These are phyloP conservation scores for Penicillium hordei DNA, from an alignment of 2,329 filamentous ascomycete species.

Conservation along the genomic window DNA sequence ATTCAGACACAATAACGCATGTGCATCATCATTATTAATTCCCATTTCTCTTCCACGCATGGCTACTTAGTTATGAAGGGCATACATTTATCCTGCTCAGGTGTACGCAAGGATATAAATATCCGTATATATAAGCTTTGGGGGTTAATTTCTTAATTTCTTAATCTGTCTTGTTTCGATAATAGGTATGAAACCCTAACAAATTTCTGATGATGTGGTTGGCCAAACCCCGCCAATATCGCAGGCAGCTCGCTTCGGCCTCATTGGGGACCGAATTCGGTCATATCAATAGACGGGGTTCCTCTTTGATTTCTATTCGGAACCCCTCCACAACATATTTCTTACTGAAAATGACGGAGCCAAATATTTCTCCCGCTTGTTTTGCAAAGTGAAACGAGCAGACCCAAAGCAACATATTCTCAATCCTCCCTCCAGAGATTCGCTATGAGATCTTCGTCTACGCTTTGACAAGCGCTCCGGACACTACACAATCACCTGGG, in stretches of 20 bases:
- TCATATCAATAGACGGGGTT: not conserved
- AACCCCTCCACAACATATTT: no score
- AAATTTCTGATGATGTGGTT: not conserved
- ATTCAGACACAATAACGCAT: not conserved
- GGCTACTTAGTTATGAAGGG: not conserved
- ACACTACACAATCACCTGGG: not conserved
- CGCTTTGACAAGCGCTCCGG: not conserved
- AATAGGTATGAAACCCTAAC: not conserved
- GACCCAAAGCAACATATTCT: not conserved
- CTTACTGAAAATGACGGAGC: not conserved
- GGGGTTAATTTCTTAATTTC: no score
- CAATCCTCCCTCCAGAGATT: not conserved
- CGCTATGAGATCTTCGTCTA: not conserved
- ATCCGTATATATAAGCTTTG: no score
- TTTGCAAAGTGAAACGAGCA: not conserved
- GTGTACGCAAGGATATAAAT: not conserved
- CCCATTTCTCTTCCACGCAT: not conserved
- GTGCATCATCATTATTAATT: not conserved
- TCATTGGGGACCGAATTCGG: not conserved
- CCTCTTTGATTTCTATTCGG: not conserved
- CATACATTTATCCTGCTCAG: not conserved
- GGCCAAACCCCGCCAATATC: not conserved
- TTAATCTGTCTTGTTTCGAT: no score
- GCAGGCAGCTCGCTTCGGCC: not conserved
- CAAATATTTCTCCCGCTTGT: not conserved